Percentiles rank a stretch among this genome's conserved stretches.
Conservation (phyloP, 73 alveolate genomes). For the Durusdinium trenchii region DNA sequence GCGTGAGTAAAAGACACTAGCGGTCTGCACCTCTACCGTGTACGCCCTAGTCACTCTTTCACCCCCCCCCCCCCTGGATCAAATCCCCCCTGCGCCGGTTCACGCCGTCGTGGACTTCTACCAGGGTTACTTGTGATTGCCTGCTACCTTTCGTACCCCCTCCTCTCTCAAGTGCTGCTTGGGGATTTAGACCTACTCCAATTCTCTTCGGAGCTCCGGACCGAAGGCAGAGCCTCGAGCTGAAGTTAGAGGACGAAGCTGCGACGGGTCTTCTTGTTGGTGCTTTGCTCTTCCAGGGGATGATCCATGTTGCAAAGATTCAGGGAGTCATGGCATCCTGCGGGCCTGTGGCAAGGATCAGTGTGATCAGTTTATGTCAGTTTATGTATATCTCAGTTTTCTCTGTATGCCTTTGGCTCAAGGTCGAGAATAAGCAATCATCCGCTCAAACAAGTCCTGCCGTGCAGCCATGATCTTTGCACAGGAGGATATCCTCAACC, state of each 20-base stretch:
- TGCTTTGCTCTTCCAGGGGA: neutral
- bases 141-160: too few relatives aligned
- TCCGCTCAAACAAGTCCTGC: neutral
- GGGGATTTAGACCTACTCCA: too few relatives aligned
- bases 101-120: too few relatives aligned
- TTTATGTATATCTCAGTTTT: neutral
- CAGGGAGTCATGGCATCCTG: too few relatives aligned
- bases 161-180: too few relatives aligned
- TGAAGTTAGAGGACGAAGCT: constrained; percentile 35
- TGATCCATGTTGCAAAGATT: neutral
- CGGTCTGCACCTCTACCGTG: too few relatives aligned
- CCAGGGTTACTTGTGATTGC: too few relatives aligned
- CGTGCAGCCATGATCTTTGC: constrained; percentile 33
- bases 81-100: too few relatives aligned
- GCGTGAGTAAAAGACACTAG: too few relatives aligned
- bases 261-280: neutral
- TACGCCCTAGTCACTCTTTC: too few relatives aligned
- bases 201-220: neutral
- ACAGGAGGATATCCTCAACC: constrained; percentile 67
- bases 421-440: neutral
- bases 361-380: neutral
- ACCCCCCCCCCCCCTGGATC: too few relatives aligned
- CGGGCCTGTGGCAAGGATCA: neutral
- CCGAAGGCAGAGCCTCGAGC: constrained; percentile 73
- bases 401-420: neutral